Base-by-base conservation (phyloP, 768 basidiomycete species). In the Tricholoma matsutake region DNA sequence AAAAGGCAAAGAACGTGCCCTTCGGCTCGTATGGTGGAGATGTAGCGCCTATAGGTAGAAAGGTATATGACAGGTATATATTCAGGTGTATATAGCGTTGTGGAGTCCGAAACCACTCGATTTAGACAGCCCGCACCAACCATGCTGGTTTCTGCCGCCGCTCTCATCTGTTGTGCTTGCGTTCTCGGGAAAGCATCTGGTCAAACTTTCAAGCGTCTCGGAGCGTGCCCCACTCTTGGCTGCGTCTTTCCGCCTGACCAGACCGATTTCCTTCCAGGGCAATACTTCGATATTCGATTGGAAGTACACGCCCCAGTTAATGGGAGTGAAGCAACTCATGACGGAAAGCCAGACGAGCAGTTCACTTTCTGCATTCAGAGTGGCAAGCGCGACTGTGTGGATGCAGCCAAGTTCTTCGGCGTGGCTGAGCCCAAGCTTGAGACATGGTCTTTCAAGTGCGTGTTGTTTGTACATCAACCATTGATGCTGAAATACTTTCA, bases 211-310 rank as follows among this genome's bases (percentile, higher is more conserved):
- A 69, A 73, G 63, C 72, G 79, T 28, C 74, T 80, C 14, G 78
- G 79, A 8, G 65, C 72, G 37, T 80, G 79, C 58, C 77, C 78
- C 1, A 76, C 68, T 22, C 69, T 80, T 11, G 78, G 78, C 37
- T 79, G 78, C 53, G 67, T 79, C 14, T 76, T 80, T 59, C 79
- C 78, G 25, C 79, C 79, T 20, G 78, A 80, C 64, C 79, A 78
- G 57, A 76, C 75, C 35, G 77, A 79, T 56, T 80, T 80, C 67
- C 67, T 77, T 28, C 69, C 75, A 37, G 78, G 78, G 16, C 78
- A 79, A 61, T 68, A 76, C 32, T 80, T 79, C 62, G 79, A 79
- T 57, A 73, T 80, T 57, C 74, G 78, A 11, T 64, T 79, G 22
- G 78, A 80, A 58, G 73, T 78, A 3, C 78, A 80, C 56, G 77